Evolutionary conservation across 805 yeast genomes (phyloP).

Genomic region (Allodekkera sacchari): DNA sequence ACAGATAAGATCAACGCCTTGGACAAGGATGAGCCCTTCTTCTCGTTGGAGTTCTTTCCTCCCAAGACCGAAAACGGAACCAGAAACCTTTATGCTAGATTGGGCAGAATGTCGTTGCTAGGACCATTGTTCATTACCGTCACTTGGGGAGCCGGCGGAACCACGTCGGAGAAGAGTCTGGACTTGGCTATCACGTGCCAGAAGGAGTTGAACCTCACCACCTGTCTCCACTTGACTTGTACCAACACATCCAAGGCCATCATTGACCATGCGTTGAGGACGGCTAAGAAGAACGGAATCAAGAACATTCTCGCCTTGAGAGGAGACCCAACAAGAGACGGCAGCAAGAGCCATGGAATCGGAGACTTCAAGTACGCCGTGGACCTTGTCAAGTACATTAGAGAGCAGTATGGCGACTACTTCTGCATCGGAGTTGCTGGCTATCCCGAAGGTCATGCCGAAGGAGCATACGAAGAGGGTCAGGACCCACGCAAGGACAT

Average conservation of each 20-base stretch:
- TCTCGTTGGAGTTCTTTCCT: slow-evolving; percentile 93
- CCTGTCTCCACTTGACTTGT: slow-evolving; percentile 92
- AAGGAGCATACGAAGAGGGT: slow-evolving; percentile 58
- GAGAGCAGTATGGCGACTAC: slow-evolving; percentile 59
- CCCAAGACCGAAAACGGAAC: slow-evolving; percentile 90
- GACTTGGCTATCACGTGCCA: slow-evolving; percentile 77
- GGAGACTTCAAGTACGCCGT: slow-evolving; percentile 67
- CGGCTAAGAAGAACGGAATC: slow-evolving; percentile 72
- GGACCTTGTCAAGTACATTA: slow-evolving; percentile 80
- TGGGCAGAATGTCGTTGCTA: slow-evolving; percentile 78
- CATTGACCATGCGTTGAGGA: slow-evolving; percentile 69
- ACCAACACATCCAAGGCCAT: slow-evolving; percentile 77
- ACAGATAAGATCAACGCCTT: slow-evolving; percentile 45
- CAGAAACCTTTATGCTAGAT: slow-evolving; percentile 75
- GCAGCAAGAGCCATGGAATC: slow-evolving; percentile 37
- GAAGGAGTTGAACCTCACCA: slow-evolving; percentile 69
- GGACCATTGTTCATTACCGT: slow-evolving; percentile 88
- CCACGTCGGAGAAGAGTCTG: slow-evolving; percentile 79
- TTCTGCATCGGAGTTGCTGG: slow-evolving; percentile 97
- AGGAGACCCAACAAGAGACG: slow-evolving; percentile 89
- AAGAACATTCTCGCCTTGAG: slow-evolving; percentile 85
- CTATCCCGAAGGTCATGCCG: slow-evolving; percentile 96
- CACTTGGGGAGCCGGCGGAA: slow-evolving; percentile 99
- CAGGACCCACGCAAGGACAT: slow-evolving; percentile 67
- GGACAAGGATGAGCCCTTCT: slow-evolving; percentile 41